Conservation (phyloP, 2,329 filamentous ascomycete genomes). For the Rachicladosporium sp. region DNA sequence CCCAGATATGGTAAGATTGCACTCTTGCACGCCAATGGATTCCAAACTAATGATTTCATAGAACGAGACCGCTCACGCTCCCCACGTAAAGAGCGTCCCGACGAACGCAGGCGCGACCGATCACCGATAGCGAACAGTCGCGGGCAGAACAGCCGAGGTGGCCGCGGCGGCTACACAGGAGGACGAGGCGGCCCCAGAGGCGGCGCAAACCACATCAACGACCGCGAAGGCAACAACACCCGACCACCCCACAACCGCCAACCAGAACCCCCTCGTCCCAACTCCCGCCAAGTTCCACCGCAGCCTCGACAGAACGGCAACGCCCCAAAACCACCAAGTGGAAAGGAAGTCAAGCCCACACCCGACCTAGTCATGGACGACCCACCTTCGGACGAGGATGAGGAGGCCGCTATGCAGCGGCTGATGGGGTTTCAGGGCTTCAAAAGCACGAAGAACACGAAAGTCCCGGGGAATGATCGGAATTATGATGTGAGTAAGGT, state of each 20-base stretch:
- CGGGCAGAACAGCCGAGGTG: no score
- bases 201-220: no score
- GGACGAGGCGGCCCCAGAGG: no score
- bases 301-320: conserved; percentile 5
- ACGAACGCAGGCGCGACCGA: conserved; percentile 19
- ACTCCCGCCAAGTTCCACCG: conserved; percentile 4
- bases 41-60: conserved; percentile 8
- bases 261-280: conserved; percentile 3
- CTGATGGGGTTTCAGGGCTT: conserved; percentile 89
- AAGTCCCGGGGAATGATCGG: conserved; percentile 72
- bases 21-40: not conserved
- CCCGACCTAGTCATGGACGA: conserved; percentile 13
- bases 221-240: no score
- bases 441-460: conserved; percentile 74
- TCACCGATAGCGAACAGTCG: conserved; percentile 8
- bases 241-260: no score
- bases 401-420: conserved; percentile 61
- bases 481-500: conserved; percentile 74
- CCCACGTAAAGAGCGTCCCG: conserved; percentile 16
- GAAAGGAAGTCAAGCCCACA: conserved; percentile 4
- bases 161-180: no score
- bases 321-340: conserved; percentile 2
- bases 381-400: conserved; percentile 39
- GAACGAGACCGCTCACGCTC: conserved; percentile 21
- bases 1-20: conserved; percentile 15